Evolutionary conservation across 2,329 filamentous ascomycete genomes (phyloP), one percentile per base, ranked within the genome.

Genomic region (Alternaria gansuensis): DNA sequence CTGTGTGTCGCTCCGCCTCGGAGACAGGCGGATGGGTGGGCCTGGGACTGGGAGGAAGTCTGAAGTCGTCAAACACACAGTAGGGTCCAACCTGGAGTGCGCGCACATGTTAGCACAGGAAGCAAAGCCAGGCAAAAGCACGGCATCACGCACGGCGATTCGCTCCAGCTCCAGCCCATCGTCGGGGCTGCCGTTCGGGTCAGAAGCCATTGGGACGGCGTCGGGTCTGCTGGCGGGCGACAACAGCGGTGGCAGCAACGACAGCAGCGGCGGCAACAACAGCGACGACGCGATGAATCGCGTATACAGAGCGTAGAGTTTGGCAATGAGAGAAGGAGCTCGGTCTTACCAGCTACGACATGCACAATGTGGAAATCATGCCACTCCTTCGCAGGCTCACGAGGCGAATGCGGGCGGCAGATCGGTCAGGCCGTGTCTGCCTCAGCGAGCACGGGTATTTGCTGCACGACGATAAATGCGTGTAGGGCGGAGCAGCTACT

Each of bases 21-120:
- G 57, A 57, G 29, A 64, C 52, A 9, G 61, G 40, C 44, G 60
- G 57, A 44, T 45, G 40, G 45, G 44, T 49, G 28, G 63, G 59
- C 44, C 55, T 51, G 49, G 70, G 64, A 51, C 62, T 75, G 48
- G 63, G 43, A 31, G 66, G 60, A 29, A 72, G 71, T 37, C 66
- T 65, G 68, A 75, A 77, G 62, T 69, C 65, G 66, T 77, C 76
- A 57, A 75, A 76, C 23, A 77, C 69, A 57, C 76, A 78, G 55
- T 77, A 78, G 6, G 76, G 76, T 45, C 76, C 76, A 62, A 76
- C 73, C 76, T 78, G 65, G 21, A 49, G 34, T 14, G 58, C 24
- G 28, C 51, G 36, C 39, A n/a, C 56, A 41, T 50, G 68, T 77
- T 70, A 77, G 75, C 71, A 64, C 23, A 48, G 51, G 43, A 43